Evolutionary conservation across 371 early-diverging fungal genomes (phyloP), one percentile per base, ranked within the genome.

Genomic region (Mortierella sp.): DNA sequence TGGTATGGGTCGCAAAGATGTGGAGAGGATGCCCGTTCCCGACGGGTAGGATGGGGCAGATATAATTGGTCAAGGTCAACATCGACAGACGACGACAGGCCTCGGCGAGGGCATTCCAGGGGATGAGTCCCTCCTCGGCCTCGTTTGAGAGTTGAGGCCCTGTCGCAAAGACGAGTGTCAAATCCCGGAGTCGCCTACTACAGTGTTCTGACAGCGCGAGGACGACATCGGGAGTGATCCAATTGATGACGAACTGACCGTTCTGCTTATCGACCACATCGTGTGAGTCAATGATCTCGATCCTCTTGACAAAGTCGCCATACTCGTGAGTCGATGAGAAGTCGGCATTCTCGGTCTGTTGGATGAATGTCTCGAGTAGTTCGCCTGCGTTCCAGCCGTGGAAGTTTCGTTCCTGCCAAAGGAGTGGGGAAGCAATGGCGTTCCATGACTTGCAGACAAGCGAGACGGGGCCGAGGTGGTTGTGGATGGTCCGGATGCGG

Each of bases 371-470:
- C 44, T 79, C 75, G 46, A 86, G 82, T 21, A 80, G 82, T 4
- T 86, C 86, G 58, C 86, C 86, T 7, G 86, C 86, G 65, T 79
- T 86, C 86, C 86, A 86, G 56, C 86, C 86, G 60, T 86, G 86
- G 72, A 86, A 86, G 6, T 80, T 82, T 5, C 86, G 82, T 51
- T 86, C 86, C 73, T 86, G 86, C 86, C 86, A 86, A 3, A 86
- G 70, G 18, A 86, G 77, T 51, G 86, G 86, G 35, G 86, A 86
- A 1, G 82, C 86, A 49, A 86, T 79, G 54, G 70, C 71, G 51
- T 86, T 86, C 86, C 86, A 86, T 10, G 70, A 38, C 54, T 86
- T 82, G 76, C 82, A 82, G 16, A 86, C 86, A 5, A 86, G 77
- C 21, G 78, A 72, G 76, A 76, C 82, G 10, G 86, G 86, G 1